Evolutionary conservation across 164 flowering plant species (phyloP).

Genomic region (Nelumbo lutea): DNA sequence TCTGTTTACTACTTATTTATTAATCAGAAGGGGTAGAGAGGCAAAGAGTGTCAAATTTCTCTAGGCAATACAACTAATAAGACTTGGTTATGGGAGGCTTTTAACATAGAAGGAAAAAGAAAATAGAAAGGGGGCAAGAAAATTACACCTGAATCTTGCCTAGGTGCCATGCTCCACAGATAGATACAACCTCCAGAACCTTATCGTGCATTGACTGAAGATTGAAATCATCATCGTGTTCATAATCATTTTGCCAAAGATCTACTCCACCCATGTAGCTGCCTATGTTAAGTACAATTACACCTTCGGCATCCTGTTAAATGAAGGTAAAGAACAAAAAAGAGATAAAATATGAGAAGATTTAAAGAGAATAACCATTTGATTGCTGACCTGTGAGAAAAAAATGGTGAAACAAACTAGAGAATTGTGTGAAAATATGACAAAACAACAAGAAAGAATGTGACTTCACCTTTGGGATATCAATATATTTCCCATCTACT

Average conservation of each 20-base stretch:
- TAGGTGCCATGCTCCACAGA: slow-evolving; percentile 77
- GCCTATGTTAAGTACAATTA: slow-evolving; percentile 69
- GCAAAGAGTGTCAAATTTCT: too few species aligned
- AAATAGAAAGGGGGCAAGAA: not conserved
- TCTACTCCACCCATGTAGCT: slow-evolving; percentile 85
- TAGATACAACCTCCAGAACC: slow-evolving; percentile 63
- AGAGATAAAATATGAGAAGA: not conserved
- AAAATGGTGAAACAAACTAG: not conserved
- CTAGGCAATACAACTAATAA: too few species aligned
- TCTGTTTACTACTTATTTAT: too few species aligned
- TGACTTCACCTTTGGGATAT: slow-evolving; percentile 51
- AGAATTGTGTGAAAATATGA: not conserved
- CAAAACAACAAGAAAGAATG: not conserved
- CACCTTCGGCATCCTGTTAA: slow-evolving; percentile 64
- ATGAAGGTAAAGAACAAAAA: not conserved
- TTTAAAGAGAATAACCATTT: not conserved
- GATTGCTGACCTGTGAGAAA: not conserved
- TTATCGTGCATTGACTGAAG: slow-evolving; percentile 72
- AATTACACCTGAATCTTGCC: slow-evolving; percentile 69
- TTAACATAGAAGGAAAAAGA: not conserved
- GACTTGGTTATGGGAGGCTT: too few species aligned
- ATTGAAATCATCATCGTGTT: slow-evolving; percentile 61
- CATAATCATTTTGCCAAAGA: slow-evolving; percentile 77
- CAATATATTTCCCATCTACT: slow-evolving; percentile 61
- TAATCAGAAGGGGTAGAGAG: too few species aligned